Base-by-base conservation (phyloP, 2,329 filamentous ascomycete species). In the Fusarium sp. region DNA sequence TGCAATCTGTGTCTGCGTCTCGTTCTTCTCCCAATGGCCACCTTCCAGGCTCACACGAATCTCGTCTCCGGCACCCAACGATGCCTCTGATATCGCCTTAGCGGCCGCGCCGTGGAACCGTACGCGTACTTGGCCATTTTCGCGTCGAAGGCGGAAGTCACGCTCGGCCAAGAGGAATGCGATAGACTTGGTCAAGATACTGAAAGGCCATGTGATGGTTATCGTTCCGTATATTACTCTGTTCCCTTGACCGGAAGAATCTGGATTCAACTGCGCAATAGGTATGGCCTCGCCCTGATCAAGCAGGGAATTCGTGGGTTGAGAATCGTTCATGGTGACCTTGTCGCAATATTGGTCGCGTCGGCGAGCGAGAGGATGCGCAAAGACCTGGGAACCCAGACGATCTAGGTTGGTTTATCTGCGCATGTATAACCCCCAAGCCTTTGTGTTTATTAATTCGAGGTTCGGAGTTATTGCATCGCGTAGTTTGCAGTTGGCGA, bases 201-300 rank as follows among this genome's bases (percentile, higher is more conserved):
- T 97, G 80, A 93, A 98, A 0, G 95, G 95, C 95, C 95, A 98
- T 62, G 93, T 90, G 38, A 98, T 89, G 11, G 94, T 95, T 24
- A 98, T 89, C 18, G 92, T 85, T 42, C 92, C 94, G 62, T 88
- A 86, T 32, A 97, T 81, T 15, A 83, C 81, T 65, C 82, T 82
- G 8, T 81, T 78, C 4, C 76, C 61, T 25, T 79, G 77, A 15
- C 84, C 77, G 16, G 79, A 59, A 8, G 89, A 74, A 11, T 83
- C 81, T 8, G 88, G 87, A 34, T 73, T 78, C 34, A 91, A 82
- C 65, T 87, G 81, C 10, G 89, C 83, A 72, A 91, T 90, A 20
- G 88, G 82, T 12, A 85, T 87, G 25, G 80, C 77, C 18, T 77
- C 74, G 57, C 78, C 77, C 59, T 72, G 61, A 20, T 61, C 71